Base-by-base conservation (phyloP, 1,284 basidiomycete species). In the Cutaneotrichosporon dermatis region DNA sequence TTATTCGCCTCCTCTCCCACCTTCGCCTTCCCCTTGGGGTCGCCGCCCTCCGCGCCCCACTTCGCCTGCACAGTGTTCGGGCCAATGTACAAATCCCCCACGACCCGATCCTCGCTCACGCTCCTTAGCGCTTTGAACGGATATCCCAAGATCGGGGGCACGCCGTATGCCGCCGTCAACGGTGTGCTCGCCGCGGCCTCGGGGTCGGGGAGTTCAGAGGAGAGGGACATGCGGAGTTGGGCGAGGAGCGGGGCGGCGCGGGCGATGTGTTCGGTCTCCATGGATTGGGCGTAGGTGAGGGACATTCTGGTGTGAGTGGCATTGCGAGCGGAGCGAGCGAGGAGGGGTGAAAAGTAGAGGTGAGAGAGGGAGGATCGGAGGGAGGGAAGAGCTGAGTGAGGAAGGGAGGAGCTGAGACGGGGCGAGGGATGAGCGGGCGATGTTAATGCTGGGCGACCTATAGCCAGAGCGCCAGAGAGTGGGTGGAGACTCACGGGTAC, bases 401-500 rank as follows among this genome's bases (percentile, higher is more conserved):
- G 25, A 25, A 25, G 25, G 25, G 25, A 25, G 25, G 25, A 25
- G 25, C 25, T 25, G 25, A 25, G 25, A 25, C 2, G 25, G 25
- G 25, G 25, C 25, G 25, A n/a, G 25, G 25, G 25, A 25, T 2
- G 25, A 25, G 25, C 25, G n/a, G n/a, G n/a, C n/a, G 25, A 25
- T 25, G 25, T 25, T 3, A 25, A 2, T 25, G 25, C 2, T 25
- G 25, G 25, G 25, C 25, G 25, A 25, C 25, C 25, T 25, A 25
- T 25, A 25, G 2, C 25, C 25, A 25, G 25, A 25, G 25, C 25
- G 25, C 25, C 25, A 25, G 25, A 25, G 25, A 2, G 25, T 2
- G 25, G 3, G 25, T 3, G n/a, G 15, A 43, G 48, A 59, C 66
- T 56, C 54, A 68, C 66, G 67, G 67, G 41, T 63, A 67, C 12